Base-by-base conservation (phyloP, 192 early-diverging fungal species). In the Endogone sp. region DNA sequence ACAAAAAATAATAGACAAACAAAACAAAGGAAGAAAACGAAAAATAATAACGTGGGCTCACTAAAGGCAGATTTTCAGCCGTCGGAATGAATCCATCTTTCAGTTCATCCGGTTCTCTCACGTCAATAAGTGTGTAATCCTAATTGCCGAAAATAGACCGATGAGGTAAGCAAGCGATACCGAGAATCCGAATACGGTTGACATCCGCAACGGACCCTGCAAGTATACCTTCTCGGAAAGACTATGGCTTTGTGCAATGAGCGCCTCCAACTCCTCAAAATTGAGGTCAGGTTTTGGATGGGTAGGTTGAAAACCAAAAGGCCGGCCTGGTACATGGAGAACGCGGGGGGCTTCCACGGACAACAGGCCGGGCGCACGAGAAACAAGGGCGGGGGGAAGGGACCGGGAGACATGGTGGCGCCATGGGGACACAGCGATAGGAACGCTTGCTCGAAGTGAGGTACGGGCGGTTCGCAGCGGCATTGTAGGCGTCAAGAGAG, bases 21-120 rank as follows among this genome's bases (percentile, higher is more conserved):
- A n/a, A n/a, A n/a, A n/a, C n/a, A n/a, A n/a, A n/a, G n/a, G n/a
- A n/a, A n/a, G n/a, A n/a, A n/a, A n/a, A n/a, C n/a, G n/a, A n/a
- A n/a, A n/a, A n/a, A n/a, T n/a, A n/a, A n/a, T n/a, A 73, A 26
- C 80, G 74, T 26, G 84, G 81, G 55, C 79, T 84, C 71, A 86
- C 88, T 64, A 90, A 75, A 21, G 90, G 90, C 24, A 91, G 81
- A 68, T 89, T 87, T 59, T 81, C 75, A 0, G 87, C 86, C 1
- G 88, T 90, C 26, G 90, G 90, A 63, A 91, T 88, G 56, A 61
- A 66, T 29, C 90, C 90, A 60, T 84, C 71, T 22, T 75, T 78
- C 13, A 88, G 75, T 75, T 91, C 90, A 25, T 79, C 71, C 8
- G 81, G 73, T 64, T 90, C 90, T 61, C 90, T 86, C 55, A 91